These are phyloP conservation scores for Cladorrhinum sp. DNA, from an alignment of 2,329 filamentous ascomycete genomes.

Conservation along the genomic window DNA sequence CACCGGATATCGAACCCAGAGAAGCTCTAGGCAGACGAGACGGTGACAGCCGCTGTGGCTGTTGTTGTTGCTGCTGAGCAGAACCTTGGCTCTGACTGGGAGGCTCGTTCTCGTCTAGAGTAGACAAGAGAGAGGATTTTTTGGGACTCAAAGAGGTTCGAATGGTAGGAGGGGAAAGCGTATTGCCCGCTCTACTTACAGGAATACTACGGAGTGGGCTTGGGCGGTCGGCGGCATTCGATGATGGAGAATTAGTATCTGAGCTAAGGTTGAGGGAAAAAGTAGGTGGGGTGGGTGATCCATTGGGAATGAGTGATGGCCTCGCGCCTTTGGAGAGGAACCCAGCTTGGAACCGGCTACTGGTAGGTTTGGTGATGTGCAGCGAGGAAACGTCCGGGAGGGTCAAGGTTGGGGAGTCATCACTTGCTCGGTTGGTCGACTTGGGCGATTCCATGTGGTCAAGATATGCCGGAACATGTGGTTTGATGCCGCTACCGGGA, in stretches of 20 bases:
- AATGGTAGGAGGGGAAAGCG: constrained; percentile 42
- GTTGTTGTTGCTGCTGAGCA: constrained; percentile 7
- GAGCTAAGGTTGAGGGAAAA: constrained; percentile 58
- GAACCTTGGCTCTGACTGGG: constrained; percentile 36
- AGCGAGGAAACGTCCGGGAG: constrained; percentile 44
- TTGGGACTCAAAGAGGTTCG: constrained; percentile 30
- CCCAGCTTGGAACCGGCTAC: constrained; percentile 79
- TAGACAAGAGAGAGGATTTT: constrained; percentile 32
- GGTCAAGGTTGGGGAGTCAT: constrained; percentile 53
- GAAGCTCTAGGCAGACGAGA: constrained; percentile 16
- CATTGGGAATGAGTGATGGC: constrained; percentile 44
- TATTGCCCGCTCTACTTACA: constrained; percentile 47
- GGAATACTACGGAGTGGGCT: constrained; percentile 52
- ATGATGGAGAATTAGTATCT: constrained; percentile 41
- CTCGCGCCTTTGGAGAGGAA: constrained; percentile 64
- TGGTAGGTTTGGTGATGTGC: constrained; percentile 46
- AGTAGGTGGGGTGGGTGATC: constrained; percentile 61
- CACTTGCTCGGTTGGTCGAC: constrained; percentile 27
- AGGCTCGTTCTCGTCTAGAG: constrained; percentile 49
- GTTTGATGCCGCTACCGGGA: constrained; percentile 39
- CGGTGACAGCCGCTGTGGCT: constrained; percentile 12
- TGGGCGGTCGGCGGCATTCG: constrained; percentile 23
- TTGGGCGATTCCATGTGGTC: constrained; percentile 47
- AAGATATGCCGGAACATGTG: constrained; percentile 51
- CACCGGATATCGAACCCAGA: neutral